Evolutionary conservation across 2,329 filamentous ascomycete genomes (phyloP), one percentile per base, ranked within the genome.

Genomic region (Apiospora malaysiana): DNA sequence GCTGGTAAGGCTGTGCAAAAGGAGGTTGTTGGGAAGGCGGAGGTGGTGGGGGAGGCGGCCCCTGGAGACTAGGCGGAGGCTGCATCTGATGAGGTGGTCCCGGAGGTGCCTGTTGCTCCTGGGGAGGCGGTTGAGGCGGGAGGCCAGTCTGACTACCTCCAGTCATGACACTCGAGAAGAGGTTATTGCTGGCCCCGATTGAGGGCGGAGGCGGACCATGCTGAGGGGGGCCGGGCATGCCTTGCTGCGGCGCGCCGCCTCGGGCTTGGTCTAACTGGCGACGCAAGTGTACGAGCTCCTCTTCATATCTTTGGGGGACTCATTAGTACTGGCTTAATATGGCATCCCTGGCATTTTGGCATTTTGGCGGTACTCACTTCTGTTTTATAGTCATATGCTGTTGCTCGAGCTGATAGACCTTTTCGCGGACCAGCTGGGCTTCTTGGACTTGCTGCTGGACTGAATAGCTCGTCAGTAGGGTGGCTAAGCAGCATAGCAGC

Each of bases 101-200:
- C 10, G 76, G 77, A 32, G 77, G 78, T 42, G 76, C 86, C 75
- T 88, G 88, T 79, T 91, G 90, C 77, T 92, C 88, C 82, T 91
- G 90, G 77, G 89, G 88, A 63, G 83, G 82, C 42, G 83, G 84
- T 77, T 90, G 90, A 72, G 93, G 93, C 74, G 94, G 94, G 76
- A 97, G 91, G 74, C 93, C 94, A 77, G 92, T 93, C 84, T 95
- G 94, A 77, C 92, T 93, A 73, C 89, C 90, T 74, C 95, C 95
- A 70, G 95, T 91, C 94, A 99, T 98, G 79, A 98, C 97, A 70
- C 94, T 94, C 76, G 94, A 94, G 79, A 99, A 98, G 51, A 98
- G 88, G 78, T 97, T 96, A 80, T 93, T 95, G 37, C 95, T 95
- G 78, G 97, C 93, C 40, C 94, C 94, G 76, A 98, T 93, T 68